A percentile compares a stretch with the other conserved stretches of the same genome.
Evolutionary conservation across 1,284 basidiomycete species (phyloP).

Genomic region (Neonothopanus nambi): DNA sequence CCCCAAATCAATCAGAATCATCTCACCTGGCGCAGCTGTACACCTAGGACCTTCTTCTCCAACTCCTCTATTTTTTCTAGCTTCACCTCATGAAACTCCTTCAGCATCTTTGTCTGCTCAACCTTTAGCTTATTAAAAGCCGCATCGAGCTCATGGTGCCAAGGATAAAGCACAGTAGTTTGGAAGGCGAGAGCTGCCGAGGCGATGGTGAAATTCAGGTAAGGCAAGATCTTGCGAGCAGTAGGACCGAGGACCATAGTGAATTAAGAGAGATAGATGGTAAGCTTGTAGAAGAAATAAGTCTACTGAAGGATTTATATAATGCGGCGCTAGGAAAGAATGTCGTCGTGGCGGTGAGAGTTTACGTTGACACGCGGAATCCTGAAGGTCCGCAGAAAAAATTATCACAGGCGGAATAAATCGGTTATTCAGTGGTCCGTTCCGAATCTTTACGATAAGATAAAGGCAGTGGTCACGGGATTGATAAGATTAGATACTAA

Average conservation of each 20-base stretch:
- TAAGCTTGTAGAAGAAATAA: too few species aligned
- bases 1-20: not conserved
- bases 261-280: not conserved
- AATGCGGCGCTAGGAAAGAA: too few species aligned
- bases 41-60: slow-evolving; percentile 12
- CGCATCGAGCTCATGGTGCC: slow-evolving; percentile 26
- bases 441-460: too few species aligned
- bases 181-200: slow-evolving; percentile 26
- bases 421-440: too few species aligned
- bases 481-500: too few species aligned
- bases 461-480: too few species aligned
- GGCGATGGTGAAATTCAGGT: slow-evolving; percentile 27
- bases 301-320: too few species aligned
- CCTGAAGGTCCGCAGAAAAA: too few species aligned
- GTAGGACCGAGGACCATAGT: slow-evolving; percentile 22
- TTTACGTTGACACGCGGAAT: too few species aligned
- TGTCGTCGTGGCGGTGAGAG: too few species aligned
- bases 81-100: slow-evolving; percentile 24
- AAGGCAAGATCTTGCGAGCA: slow-evolving; percentile 23
- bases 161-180: slow-evolving; percentile 28
- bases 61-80: slow-evolving; percentile 19
- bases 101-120: slow-evolving; percentile 24
- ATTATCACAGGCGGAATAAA: too few species aligned
- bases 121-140: slow-evolving; percentile 24
- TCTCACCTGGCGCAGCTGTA: slow-evolving; percentile 12